A percentile compares a stretch with the other conserved stretches of the same genome.
Evolutionary conservation across 2,329 filamentous ascomycete species (phyloP).

Genomic region (Macrophomina pseudophaseolina): DNA sequence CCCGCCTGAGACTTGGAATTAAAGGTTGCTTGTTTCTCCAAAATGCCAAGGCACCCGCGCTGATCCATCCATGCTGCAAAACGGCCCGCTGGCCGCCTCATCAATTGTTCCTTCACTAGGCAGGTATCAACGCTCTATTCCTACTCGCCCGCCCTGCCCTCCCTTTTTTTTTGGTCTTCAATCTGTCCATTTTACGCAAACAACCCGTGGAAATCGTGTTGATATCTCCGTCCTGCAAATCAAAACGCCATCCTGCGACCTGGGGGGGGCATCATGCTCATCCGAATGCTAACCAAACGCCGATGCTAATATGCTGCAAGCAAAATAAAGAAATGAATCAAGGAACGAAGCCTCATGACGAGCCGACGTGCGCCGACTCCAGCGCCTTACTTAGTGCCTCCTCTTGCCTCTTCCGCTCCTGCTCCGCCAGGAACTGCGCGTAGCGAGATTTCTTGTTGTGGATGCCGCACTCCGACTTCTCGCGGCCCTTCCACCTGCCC

Average conservation of each 20-base stretch:
- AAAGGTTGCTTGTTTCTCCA: constrained; percentile 25
- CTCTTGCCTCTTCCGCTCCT: constrained; percentile 65
- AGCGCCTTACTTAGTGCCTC: constrained; percentile 26
- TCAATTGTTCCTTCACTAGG: constrained; percentile 5
- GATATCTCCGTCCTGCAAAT: constrained; percentile 21
- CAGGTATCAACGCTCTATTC: constrained; percentile 1
- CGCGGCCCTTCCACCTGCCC: constrained; percentile 93
- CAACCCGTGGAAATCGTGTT: constrained; percentile 10
- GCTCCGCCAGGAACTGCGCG: constrained; percentile 78
- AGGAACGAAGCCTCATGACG: constrained; percentile 6
- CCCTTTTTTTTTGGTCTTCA: constrained; percentile 4
- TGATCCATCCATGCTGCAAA: constrained; percentile 18
- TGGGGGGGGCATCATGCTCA: constrained; percentile 24
- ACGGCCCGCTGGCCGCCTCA: constrained; percentile 16
- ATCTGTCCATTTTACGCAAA: constrained; percentile 12
- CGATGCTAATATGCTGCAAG: constrained; percentile 36
- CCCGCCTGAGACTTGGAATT: constrained; percentile 10
- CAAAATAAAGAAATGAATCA: constrained; percentile 11
- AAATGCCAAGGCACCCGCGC: constrained; percentile 12
- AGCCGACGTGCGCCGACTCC: constrained; percentile 23
- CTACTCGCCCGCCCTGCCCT: background rate
- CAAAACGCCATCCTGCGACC: constrained; percentile 22
- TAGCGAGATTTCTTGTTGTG: constrained; percentile 98
- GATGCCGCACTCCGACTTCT: constrained; percentile 97
- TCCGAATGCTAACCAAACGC: constrained; percentile 33